These are phyloP conservation scores for Phytophthora aleatoria DNA, from an alignment of 352 stramenopile genomes.

Conservation along the genomic window DNA sequence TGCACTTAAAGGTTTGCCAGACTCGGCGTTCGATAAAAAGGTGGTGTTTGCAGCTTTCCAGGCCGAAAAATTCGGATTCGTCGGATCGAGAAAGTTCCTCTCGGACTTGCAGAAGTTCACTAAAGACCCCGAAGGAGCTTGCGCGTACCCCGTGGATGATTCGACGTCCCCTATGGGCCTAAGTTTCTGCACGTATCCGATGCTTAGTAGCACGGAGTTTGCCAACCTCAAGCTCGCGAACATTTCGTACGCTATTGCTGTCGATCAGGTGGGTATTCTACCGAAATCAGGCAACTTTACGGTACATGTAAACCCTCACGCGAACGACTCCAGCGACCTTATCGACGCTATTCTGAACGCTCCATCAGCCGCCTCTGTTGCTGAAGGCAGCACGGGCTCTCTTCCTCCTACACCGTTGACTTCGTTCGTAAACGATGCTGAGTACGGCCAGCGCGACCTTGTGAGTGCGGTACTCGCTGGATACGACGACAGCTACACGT, in stretches of 20 bases:
- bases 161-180: slow-evolving; percentile 60
- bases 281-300: slow-evolving; percentile 61
- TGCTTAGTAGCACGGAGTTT: slow-evolving; percentile 73
- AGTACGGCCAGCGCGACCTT: slow-evolving; percentile 67
- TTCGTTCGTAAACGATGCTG: slow-evolving; percentile 76
- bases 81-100: slow-evolving; percentile 80
- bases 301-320: slow-evolving; percentile 72
- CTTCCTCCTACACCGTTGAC: slow-evolving; percentile 69
- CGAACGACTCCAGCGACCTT: slow-evolving; percentile 45
- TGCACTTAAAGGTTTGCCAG: slow-evolving; percentile 67
- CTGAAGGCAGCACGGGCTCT: slow-evolving; percentile 39
- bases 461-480: slow-evolving; percentile 70
- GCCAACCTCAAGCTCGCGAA: slow-evolving; percentile 52
- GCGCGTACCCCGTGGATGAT: slow-evolving; percentile 44
- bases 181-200: slow-evolving; percentile 70
- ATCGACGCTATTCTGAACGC: slow-evolving; percentile 53
- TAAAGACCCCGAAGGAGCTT: slow-evolving; percentile 53
- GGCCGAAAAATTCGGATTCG: slow-evolving; percentile 82
- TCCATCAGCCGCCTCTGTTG: slow-evolving; percentile 52
- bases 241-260: slow-evolving; percentile 74
- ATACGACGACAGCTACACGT: slow-evolving; percentile 63
- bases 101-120: slow-evolving; percentile 64
- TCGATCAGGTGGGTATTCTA: slow-evolving; percentile 78
- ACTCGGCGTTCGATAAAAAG: slow-evolving; percentile 68
- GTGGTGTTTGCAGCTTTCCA: slow-evolving; percentile 87